These are phyloP conservation scores for Cylindrotheca fusiformis DNA, from an alignment of 108 stramenopile species.

Conservation along the genomic window DNA sequence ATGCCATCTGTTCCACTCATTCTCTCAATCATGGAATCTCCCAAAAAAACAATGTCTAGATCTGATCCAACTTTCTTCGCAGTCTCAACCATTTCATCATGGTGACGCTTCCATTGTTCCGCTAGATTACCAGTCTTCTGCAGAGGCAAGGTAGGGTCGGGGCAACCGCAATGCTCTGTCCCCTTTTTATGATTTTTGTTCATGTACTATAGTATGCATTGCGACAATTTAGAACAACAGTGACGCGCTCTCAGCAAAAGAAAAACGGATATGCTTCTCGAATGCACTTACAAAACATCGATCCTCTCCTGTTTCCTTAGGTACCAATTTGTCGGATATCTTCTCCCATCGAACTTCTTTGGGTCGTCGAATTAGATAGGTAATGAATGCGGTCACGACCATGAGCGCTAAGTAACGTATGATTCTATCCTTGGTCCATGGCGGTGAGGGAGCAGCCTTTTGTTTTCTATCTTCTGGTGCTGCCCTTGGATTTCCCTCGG, in stretches of 20 bases:
- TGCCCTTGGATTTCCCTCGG: neutral
- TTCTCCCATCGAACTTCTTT: conserved; percentile 17
- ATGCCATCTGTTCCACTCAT: conserved; percentile 22
- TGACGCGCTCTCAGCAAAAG: neutral
- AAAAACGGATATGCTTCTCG: neutral
- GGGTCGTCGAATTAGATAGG: conserved; percentile 1
- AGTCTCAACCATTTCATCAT: conserved; percentile 14
- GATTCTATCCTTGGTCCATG: conserved; percentile 6
- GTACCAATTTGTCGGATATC: conserved; percentile 6
- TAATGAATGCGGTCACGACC: neutral
- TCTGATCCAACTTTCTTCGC: conserved; percentile 18
- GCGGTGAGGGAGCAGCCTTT: neutral
- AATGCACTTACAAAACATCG: conserved; percentile 19
- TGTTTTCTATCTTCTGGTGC: neutral
- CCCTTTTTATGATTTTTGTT: conserved; percentile 1
- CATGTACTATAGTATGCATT: neutral
- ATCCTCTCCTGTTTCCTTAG: conserved; percentile 1
- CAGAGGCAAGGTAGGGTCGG: conserved; percentile 25
- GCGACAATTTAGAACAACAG: neutral
- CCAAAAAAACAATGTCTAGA: conserved; percentile 41
- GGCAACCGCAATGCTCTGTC: conserved; percentile 28
- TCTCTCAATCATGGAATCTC: conserved; percentile 30
- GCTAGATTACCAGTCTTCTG: conserved; percentile 1
- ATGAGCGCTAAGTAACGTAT: conserved; percentile 5
- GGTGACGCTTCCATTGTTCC: conserved; percentile 23